Base-by-base conservation (phyloP, 257 asterid species). In the Vinca minor region DNA sequence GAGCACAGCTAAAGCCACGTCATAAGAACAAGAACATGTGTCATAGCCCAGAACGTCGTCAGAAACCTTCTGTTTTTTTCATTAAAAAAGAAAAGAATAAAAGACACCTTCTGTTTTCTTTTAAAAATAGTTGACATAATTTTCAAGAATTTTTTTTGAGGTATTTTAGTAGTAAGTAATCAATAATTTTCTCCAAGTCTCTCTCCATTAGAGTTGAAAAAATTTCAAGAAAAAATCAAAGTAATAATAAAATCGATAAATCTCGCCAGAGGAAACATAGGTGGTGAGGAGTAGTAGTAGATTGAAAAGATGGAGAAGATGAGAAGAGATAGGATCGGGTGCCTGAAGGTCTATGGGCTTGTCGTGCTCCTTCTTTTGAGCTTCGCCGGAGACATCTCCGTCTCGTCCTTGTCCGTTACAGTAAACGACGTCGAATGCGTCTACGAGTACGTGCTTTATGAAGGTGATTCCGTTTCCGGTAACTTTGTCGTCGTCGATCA, bases 401-500 rank as follows among this genome's bases (percentile, higher is more conserved):
- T 71, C 15, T 58, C 67, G 14, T 70, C 67, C 23, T 74, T 91
- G n/a, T 76, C 93, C 11, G 77, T 91, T 44, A 79, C 88, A 26
- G 98, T 91, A 8, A 78, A 56, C 65, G 72, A 88, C 45, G 84
- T 53, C 4, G 98, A 91, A 74, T 91, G 98, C 73, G 88, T 91
- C 0, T 85, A 67, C 72, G 98, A 91, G 36, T 91, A 88, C 77
- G 94, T 88, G 1, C 79, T 68, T 58, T 81, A 85, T 74, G 87
- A 83, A 50, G 91, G 83, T 71, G 98, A 88, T 75, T 65, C 85
- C 47, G 77, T 91, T 49, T 79, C 95, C 6, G 98, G 98, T 2
- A 88, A 88, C 75, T 88, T 91, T 73, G 90, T 91, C 46, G 88
- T 86, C 58, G 84, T 73, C 11, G 88, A 91, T 70, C 87, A 85